Percentiles rank a stretch among this genome's conserved stretches.
These are phyloP conservation scores for Penicillium bialowiezense DNA, from an alignment of 495 filamentous ascomycete species.

Conservation along the genomic window DNA sequence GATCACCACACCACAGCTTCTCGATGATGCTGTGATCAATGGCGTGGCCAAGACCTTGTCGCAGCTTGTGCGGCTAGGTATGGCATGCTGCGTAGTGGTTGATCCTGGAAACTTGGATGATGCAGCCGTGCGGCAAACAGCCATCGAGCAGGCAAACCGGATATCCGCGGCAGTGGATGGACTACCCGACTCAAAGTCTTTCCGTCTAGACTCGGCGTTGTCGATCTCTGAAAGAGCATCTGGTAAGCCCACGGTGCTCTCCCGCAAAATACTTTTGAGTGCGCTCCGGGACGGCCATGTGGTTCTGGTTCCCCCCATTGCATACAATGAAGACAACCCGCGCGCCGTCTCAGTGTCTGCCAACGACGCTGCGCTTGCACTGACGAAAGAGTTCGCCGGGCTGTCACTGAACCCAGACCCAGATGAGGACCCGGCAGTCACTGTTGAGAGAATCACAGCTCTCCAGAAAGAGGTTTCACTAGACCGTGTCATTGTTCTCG, in stretches of 20 bases:
- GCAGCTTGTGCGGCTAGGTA: slow-evolving; percentile 76
- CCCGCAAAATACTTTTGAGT: slow-evolving; percentile 59
- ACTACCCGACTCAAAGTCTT: slow-evolving; percentile 61
- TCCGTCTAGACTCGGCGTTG: slow-evolving; percentile 66
- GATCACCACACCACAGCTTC: slow-evolving; percentile 65
- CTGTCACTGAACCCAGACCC: slow-evolving; percentile 36
- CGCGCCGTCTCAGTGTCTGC: slow-evolving; percentile 52
- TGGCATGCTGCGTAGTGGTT: slow-evolving; percentile 77
- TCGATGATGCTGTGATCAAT: slow-evolving; percentile 63
- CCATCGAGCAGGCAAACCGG: slow-evolving; percentile 67
- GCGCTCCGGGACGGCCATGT: slow-evolving; percentile 74
- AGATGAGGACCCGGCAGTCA: slow-evolving; percentile 45
- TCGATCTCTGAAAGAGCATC: slow-evolving; percentile 32
- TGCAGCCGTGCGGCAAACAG: slow-evolving; percentile 37
- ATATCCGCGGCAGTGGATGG: slow-evolving; percentile 69
- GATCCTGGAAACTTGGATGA: slow-evolving; percentile 55
- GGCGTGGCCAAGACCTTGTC: slow-evolving; percentile 81
- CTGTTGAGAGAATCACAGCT: slow-evolving; percentile 39
- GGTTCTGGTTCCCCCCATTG: slow-evolving; percentile 71
- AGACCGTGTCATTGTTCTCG: slow-evolving; percentile 86
- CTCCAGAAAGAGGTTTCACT: slow-evolving; percentile 60
- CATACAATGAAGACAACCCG: slow-evolving; percentile 60
- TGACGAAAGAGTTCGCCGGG: slow-evolving; percentile 71
- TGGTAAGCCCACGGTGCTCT: slow-evolving; percentile 42
- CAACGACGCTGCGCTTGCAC: slow-evolving; percentile 66